A percentile compares a stretch with the other conserved stretches of the same genome.
Conservation (phyloP, 179 eudicot genomes). For the Amaranthus tricolor region DNA sequence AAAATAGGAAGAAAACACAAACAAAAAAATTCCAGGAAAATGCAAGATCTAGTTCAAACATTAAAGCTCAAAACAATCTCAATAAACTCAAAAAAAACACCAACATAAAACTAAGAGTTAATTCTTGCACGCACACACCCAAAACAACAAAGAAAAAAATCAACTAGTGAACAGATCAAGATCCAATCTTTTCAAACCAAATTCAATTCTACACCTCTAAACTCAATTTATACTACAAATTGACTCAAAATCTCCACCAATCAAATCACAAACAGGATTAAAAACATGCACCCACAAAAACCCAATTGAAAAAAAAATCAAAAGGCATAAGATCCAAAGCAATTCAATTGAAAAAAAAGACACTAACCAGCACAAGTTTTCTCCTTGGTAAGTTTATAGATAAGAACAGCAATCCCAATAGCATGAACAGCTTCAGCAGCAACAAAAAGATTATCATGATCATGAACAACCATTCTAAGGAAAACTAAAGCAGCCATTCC, state of each 20-base stretch:
- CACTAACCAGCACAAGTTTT: conserved; percentile 38
- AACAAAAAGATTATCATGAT: conserved; percentile 39
- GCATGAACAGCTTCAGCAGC: conserved; percentile 45
- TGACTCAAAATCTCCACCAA: neutral
- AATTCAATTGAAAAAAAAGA: neutral
- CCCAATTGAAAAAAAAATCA: neutral
- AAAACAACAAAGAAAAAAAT: no score
- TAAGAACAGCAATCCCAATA: conserved; percentile 36
- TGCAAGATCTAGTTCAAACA: no score
- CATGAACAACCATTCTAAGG: conserved; percentile 34
- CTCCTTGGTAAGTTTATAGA: conserved; percentile 40
- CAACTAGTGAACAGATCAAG: no score
- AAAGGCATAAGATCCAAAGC: neutral
- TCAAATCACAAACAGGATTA: neutral
- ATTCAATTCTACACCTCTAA: neutral
- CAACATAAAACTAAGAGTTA: no score
- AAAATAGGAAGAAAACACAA: no score
- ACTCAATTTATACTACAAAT: neutral
- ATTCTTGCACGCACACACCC: no score
- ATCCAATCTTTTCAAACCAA: no score
- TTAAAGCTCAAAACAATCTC: no score
- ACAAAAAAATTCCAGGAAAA: no score
- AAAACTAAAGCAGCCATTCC: conserved; percentile 29
- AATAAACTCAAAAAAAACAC: no score
- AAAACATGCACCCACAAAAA: neutral